These are phyloP conservation scores for Thelonectria discophora DNA, from an alignment of 2,329 filamentous ascomycete species.

Conservation along the genomic window DNA sequence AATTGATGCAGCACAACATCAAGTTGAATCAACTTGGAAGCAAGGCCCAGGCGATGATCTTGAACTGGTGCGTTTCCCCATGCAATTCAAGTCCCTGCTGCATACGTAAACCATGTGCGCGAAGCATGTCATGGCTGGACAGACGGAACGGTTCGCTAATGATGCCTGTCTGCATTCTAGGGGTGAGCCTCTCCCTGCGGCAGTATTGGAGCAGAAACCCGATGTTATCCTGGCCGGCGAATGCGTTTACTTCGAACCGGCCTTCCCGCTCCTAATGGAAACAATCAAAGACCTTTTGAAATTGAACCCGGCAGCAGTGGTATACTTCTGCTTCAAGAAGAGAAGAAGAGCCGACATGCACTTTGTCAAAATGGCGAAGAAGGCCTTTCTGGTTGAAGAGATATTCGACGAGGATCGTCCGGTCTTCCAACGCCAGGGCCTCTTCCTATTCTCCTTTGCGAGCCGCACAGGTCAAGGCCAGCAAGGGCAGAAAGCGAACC, in stretches of 20 bases:
- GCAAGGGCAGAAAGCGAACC: slow-evolving; percentile 23
- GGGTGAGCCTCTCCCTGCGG: slow-evolving; percentile 67
- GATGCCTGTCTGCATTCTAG: slow-evolving; percentile 48
- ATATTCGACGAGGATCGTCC: slow-evolving; percentile 68
- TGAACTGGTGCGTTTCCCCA: slow-evolving; percentile 76
- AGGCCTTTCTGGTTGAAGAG: slow-evolving; percentile 70
- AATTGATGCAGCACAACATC: slow-evolving; percentile 88
- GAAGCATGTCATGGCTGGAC: slow-evolving; percentile 11
- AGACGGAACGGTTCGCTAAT: slow-evolving; percentile 32
- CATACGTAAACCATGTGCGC: slow-evolving; percentile 7
- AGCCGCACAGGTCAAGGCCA: slow-evolving; percentile 46
- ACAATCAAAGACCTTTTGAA: slow-evolving; percentile 80
- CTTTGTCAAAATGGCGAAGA: slow-evolving; percentile 76
- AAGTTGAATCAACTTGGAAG: slow-evolving; percentile 75
- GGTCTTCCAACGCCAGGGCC: slow-evolving; percentile 63
- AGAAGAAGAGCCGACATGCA: slow-evolving; percentile 81
- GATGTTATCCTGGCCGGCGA: slow-evolving; percentile 92
- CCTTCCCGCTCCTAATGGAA: slow-evolving; percentile 85
- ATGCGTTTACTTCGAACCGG: slow-evolving; percentile 96
- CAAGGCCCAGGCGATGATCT: slow-evolving; percentile 71
- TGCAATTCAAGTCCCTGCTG: slow-evolving; percentile 35
- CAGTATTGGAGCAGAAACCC: slow-evolving; percentile 66
- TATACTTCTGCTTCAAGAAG: slow-evolving; percentile 95
- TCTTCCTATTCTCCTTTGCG: slow-evolving; percentile 70
- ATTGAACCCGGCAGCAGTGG: slow-evolving; percentile 70